Conservation (phyloP, 2,329 filamentous ascomycete species). For the Hymenoscyphus repandus region DNA sequence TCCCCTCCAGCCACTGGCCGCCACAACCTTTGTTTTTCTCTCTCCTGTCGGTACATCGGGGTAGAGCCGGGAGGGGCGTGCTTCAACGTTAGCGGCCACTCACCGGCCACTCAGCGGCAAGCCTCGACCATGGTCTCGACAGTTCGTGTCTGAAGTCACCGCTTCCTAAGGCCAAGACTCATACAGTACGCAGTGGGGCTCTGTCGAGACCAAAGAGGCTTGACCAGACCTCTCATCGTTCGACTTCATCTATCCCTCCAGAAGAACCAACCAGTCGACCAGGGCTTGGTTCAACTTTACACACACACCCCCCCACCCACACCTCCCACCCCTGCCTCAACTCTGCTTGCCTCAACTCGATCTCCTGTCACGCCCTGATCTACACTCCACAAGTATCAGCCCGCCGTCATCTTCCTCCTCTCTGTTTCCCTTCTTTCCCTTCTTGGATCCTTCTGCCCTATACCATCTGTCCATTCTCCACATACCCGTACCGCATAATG, state of each 20-base stretch:
- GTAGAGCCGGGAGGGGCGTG: not conserved
- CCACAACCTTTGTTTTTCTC: too few species aligned
- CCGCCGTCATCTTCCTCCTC: not conserved
- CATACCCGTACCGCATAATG: conserved; percentile 14
- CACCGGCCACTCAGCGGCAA: not conserved
- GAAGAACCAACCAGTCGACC: too few species aligned
- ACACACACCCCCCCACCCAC: too few species aligned
- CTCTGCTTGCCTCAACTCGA: not conserved
- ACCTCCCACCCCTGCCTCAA: too few species aligned
- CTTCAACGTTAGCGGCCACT: not conserved
- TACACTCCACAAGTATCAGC: not conserved
- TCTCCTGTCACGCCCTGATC: not conserved
- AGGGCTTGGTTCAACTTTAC: too few species aligned
- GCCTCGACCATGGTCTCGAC: too few species aligned
- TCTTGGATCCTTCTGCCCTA: conserved; percentile 7
- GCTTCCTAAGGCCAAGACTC: not conserved
- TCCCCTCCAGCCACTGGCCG: too few species aligned
- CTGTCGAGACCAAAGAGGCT: not conserved
- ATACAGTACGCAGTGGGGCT: too few species aligned
- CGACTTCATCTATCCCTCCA: too few species aligned
- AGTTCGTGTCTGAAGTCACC: not conserved
- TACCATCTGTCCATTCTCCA: not conserved
- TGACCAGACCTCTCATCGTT: not conserved
- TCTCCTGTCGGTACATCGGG: too few species aligned
- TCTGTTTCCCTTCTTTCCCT: not conserved